These are phyloP conservation scores for Opeltia flavorubescens DNA, from an alignment of 495 filamentous ascomycete genomes.

Conservation along the genomic window DNA sequence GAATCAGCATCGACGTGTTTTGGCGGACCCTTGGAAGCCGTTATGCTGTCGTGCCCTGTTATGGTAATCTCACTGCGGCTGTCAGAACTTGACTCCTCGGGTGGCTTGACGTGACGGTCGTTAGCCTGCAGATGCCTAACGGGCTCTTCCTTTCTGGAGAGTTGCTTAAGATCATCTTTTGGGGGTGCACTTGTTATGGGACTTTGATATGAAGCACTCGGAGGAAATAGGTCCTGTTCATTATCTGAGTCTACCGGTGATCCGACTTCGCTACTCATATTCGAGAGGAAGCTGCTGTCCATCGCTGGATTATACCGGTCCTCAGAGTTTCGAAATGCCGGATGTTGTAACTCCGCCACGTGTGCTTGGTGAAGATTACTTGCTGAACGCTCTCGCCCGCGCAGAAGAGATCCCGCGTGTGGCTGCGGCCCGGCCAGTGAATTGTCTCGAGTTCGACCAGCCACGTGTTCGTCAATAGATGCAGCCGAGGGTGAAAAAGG, in stretches of 20 bases:
- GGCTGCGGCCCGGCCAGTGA: constrained; percentile 31
- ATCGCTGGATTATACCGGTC: constrained; percentile 5
- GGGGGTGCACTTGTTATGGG: background rate
- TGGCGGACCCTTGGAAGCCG: constrained; percentile 12
- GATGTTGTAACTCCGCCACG: background rate
- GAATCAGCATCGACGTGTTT: constrained; percentile 42
- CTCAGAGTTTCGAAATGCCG: constrained; percentile 1
- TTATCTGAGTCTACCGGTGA: constrained; percentile 9
- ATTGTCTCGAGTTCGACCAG: constrained; percentile 23
- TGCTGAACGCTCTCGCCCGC: constrained; percentile 4
- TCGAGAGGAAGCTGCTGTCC: constrained; percentile 29
- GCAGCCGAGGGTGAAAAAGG: constrained; percentile 19
- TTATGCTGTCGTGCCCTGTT: background rate
- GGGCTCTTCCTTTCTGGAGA: background rate
- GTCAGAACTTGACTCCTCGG: constrained; percentile 20
- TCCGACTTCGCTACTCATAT: constrained; percentile 26
- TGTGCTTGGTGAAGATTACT: constrained; percentile 5
- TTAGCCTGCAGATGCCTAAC: constrained; percentile 1
- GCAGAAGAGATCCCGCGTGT: constrained; percentile 26
- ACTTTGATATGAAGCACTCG: background rate
- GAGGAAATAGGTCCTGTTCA: background rate
- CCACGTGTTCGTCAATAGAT: constrained; percentile 18
- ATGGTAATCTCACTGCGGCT: constrained; percentile 15
- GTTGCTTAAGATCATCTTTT: background rate
- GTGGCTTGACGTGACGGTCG: constrained; percentile 4